Percentiles rank a stretch among this genome's conserved stretches.
Conservation (phyloP, 2,329 filamentous ascomycete species). For the Diplocarpon mali region DNA sequence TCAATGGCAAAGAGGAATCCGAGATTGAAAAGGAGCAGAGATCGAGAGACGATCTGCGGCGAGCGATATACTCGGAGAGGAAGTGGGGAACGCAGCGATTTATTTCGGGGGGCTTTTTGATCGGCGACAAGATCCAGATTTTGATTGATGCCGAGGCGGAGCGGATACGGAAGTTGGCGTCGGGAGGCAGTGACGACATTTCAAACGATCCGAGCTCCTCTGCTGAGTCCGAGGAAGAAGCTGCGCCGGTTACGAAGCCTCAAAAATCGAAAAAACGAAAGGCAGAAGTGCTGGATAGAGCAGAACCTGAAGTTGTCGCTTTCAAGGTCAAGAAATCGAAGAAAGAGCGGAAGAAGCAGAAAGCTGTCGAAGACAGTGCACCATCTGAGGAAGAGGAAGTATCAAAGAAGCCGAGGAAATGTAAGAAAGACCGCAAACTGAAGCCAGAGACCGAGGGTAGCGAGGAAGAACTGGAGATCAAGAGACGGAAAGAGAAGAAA, state of each 20-base stretch:
- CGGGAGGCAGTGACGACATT: constrained; percentile 7
- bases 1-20: constrained; percentile 80
- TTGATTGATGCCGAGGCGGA: constrained; percentile 30
- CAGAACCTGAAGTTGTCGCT: constrained; percentile 10
- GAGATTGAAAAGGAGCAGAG: constrained; percentile 60
- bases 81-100: constrained; percentile 78
- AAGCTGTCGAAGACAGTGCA: background rate
- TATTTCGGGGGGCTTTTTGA: constrained; percentile 67
- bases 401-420: constrained; percentile 26
- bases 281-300: constrained; percentile 15
- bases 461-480: constrained; percentile 24
- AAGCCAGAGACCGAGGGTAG: constrained; percentile 15
- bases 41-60: constrained; percentile 56
- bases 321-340: constrained; percentile 27
- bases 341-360: constrained; percentile 12
- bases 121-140: constrained; percentile 45
- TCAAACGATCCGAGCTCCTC: constrained; percentile 12
- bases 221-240: constrained; percentile 11
- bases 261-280: constrained; percentile 29
- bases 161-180: constrained; percentile 21
- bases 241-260: constrained; percentile 16
- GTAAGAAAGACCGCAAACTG: constrained; percentile 18
- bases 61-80: constrained; percentile 60
- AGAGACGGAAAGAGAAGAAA: constrained; percentile 23
- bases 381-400: constrained; percentile 17